These are phyloP conservation scores for Neofusicoccum ribis DNA, from an alignment of 2,329 filamentous ascomycete species.

Conservation along the genomic window DNA sequence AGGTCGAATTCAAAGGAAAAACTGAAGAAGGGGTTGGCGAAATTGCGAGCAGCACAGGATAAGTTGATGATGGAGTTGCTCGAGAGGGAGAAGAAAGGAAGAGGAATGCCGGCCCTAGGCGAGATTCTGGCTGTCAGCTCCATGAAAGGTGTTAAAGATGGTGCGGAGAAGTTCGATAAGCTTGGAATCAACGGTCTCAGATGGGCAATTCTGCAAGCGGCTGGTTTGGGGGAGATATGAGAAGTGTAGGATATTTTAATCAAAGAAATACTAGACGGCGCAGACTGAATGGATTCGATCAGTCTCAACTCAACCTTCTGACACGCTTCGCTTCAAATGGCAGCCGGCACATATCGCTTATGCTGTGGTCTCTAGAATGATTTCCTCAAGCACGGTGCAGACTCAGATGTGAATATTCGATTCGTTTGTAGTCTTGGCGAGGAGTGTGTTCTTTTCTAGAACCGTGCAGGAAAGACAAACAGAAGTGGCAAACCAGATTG, in stretches of 20 bases:
- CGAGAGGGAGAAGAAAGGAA: slow-evolving; percentile 22
- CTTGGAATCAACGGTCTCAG: slow-evolving; percentile 63
- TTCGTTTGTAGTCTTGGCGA: too few relatives aligned
- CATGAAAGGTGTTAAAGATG: slow-evolving; percentile 44
- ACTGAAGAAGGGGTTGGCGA: slow-evolving; percentile 28
- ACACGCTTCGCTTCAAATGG: too few relatives aligned
- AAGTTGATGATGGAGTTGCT: slow-evolving; percentile 25
- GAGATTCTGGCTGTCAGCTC: slow-evolving; percentile 63
- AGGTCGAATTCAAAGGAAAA: slow-evolving; percentile 28
- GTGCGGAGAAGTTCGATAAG: slow-evolving; percentile 40
- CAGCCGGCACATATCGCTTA: too few relatives aligned
- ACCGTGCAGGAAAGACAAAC: too few relatives aligned
- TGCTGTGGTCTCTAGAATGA: too few relatives aligned
- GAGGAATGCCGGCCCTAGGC: slow-evolving; percentile 46
- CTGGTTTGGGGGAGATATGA: slow-evolving; percentile 50
- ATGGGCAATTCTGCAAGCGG: slow-evolving; percentile 65
- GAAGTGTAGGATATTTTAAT: not conserved
- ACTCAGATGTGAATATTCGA: too few relatives aligned
- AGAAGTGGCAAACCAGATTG: too few relatives aligned
- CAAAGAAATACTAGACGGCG: not conserved
- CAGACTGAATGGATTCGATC: too few relatives aligned
- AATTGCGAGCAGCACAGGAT: not conserved
- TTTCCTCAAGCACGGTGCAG: too few relatives aligned
- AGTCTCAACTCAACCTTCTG: too few relatives aligned
- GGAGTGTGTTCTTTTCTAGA: too few relatives aligned